Conservation (phyloP, 176 grass and related monocot species). For the Eremochloa ophiuroides region DNA sequence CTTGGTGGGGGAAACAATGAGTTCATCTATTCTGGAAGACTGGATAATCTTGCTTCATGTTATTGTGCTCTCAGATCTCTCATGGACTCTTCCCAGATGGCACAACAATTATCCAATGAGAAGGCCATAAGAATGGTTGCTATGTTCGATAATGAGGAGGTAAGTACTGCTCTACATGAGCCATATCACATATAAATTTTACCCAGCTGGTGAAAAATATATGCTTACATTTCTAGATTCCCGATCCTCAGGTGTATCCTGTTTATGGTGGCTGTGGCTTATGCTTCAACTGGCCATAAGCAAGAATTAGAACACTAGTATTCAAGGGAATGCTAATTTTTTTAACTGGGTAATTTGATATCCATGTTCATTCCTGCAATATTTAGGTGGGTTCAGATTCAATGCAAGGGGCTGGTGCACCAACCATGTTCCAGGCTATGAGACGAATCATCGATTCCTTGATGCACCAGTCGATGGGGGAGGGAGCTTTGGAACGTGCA, state of each 20-base stretch:
- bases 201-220: neutral
- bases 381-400: slow-evolving; percentile 88
- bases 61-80: slow-evolving; percentile 90
- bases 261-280: neutral
- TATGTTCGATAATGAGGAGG: slow-evolving; percentile 99
- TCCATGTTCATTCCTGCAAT: neutral
- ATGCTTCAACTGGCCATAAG: neutral
- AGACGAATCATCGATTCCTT: slow-evolving; percentile 71
- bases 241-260: neutral
- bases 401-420: slow-evolving; percentile 87
- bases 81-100: slow-evolving; percentile 56
- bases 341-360: neutral
- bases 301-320: neutral
- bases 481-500: slow-evolving; percentile 83
- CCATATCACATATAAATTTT: neutral
- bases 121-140: slow-evolving; percentile 86
- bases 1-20: slow-evolving; percentile 87
- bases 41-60: slow-evolving; percentile 96
- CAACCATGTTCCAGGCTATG: slow-evolving; percentile 91
- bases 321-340: neutral
- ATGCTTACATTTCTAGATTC: slow-evolving; percentile 1
- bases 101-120: slow-evolving; percentile 64
- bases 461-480: slow-evolving; percentile 70
- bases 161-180: slow-evolving; percentile 14
- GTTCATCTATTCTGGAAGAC: slow-evolving; percentile 94